Evolutionary conservation across 225 moss, liverwort and hornwort species (phyloP).

Genomic region (Bryum argenteum): DNA sequence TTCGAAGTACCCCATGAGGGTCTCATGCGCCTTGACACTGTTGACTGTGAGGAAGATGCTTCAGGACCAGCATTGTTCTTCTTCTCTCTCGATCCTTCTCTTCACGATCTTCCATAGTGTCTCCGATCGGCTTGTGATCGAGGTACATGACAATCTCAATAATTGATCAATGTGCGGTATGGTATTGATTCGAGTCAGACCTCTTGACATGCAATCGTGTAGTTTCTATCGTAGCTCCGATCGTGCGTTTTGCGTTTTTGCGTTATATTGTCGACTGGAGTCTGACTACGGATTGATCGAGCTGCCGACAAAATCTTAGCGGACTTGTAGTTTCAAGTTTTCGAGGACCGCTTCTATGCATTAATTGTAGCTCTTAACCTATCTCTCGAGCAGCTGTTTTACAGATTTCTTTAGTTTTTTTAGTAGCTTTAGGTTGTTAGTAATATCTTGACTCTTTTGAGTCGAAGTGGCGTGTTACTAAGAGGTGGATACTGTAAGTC

Average conservation of each 20-base stretch:
- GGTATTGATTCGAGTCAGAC: not conserved
- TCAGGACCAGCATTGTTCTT: not conserved
- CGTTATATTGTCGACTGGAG: not conserved
- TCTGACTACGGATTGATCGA: not conserved
- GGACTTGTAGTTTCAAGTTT: not conserved
- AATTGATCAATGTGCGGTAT: not conserved
- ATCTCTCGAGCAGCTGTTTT: not conserved
- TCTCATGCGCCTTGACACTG: conserved; percentile 19
- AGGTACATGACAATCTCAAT: conserved; percentile 20
- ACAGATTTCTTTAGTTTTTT: not conserved
- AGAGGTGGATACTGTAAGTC: not conserved
- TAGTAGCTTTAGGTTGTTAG: not conserved
- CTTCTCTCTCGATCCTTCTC: not conserved
- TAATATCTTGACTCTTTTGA: not conserved
- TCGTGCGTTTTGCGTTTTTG: not conserved
- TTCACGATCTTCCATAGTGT: not conserved
- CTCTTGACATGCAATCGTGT: not conserved
- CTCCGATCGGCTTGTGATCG: not conserved
- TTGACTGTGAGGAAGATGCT: conserved; percentile 14
- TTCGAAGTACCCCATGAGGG: not conserved
- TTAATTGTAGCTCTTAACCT: not conserved
- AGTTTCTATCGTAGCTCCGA: not conserved
- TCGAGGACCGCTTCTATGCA: not conserved
- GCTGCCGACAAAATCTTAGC: not conserved
- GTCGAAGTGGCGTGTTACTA: not conserved